Evolutionary conservation across 176 grass and related monocot species (phyloP).

Genomic region (Luzula sylvatica): DNA sequence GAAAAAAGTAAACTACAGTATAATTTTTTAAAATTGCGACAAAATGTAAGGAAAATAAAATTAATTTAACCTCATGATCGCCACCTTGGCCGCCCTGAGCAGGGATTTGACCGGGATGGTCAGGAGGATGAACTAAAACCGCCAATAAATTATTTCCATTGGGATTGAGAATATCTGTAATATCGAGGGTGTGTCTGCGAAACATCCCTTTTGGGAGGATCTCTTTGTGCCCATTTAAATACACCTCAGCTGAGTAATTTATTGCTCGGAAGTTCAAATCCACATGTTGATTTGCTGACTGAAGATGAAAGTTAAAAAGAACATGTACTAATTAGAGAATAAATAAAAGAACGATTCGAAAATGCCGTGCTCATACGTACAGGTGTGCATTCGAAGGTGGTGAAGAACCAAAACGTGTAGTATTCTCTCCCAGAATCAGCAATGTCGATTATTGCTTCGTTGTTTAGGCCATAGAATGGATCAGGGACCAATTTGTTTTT

Average conservation of each 20-base stretch:
- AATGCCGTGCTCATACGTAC: constrained; percentile 24
- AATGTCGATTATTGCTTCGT: constrained; percentile 91
- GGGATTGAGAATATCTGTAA: constrained; percentile 73
- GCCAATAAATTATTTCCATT: constrained; percentile 77
- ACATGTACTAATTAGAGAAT: neutral
- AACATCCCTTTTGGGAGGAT: constrained; percentile 97
- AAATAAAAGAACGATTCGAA: neutral
- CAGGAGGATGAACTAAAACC: constrained; percentile 84
- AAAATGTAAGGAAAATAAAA: constrained; percentile 7
- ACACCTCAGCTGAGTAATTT: constrained; percentile 91
- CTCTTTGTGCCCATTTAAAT: constrained; percentile 72
- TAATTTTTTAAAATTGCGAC: constrained; percentile 16
- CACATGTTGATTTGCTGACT: constrained; percentile 66
- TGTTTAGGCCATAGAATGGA: constrained; percentile 95
- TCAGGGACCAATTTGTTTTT: constrained; percentile 83
- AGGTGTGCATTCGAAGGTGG: constrained; percentile 51
- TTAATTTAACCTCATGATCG: constrained; percentile 73
- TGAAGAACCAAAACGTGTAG: constrained; percentile 99
- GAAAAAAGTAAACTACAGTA: constrained; percentile 3
- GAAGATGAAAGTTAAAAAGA: constrained; percentile 12
- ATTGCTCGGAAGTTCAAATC: constrained; percentile 86
- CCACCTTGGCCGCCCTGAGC: constrained; percentile 81
- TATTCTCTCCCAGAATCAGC: constrained; percentile 75
- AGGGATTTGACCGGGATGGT: constrained; percentile 92
- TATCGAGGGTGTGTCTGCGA: constrained; percentile 70